phyloP scores from a whole-genome alignment of 129 eudicot species.

The Escallonia rubra region DNA sequence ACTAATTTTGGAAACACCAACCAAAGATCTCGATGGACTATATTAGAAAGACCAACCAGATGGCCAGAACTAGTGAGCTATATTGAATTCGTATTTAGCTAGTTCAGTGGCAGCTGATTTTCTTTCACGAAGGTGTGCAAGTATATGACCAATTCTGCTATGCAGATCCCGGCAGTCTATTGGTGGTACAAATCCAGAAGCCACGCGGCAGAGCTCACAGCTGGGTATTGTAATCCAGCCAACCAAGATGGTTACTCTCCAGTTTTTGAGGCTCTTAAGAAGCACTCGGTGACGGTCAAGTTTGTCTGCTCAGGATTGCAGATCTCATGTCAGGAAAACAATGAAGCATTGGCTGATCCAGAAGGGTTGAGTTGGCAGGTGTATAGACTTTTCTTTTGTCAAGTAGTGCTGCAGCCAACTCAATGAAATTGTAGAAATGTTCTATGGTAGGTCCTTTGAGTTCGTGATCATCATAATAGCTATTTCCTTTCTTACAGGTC shows the following conservation, averaged over 20 bases:
- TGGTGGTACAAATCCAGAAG: conserved; percentile 70
- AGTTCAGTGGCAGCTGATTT: background rate
- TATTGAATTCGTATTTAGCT: background rate
- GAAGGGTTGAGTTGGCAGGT: conserved; percentile 66
- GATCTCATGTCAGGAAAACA: conserved; percentile 20
- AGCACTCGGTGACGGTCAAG: conserved; percentile 38
- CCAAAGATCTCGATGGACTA: background rate
- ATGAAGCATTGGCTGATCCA: conserved; percentile 52
- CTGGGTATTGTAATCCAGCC: conserved; percentile 56
- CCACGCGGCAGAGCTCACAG: conserved; percentile 69
- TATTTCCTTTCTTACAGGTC: conserved; percentile 21
- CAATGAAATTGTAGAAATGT: too few species aligned
- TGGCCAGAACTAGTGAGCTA: background rate
- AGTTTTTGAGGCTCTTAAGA: conserved; percentile 37
- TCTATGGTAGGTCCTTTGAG: background rate
- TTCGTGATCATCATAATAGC: background rate
- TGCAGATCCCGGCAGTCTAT: conserved; percentile 54
- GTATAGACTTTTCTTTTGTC: background rate
- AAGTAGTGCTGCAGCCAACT: too few species aligned
- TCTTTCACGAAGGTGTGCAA: background rate
- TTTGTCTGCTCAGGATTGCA: conserved; percentile 33
- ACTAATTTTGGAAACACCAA: background rate
- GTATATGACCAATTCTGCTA: conserved; percentile 7
- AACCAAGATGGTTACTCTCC: conserved; percentile 55
- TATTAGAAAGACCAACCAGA: background rate